Conservation (phyloP, 495 filamentous ascomycete genomes). For the Parathielavia hyrcaniae region DNA sequence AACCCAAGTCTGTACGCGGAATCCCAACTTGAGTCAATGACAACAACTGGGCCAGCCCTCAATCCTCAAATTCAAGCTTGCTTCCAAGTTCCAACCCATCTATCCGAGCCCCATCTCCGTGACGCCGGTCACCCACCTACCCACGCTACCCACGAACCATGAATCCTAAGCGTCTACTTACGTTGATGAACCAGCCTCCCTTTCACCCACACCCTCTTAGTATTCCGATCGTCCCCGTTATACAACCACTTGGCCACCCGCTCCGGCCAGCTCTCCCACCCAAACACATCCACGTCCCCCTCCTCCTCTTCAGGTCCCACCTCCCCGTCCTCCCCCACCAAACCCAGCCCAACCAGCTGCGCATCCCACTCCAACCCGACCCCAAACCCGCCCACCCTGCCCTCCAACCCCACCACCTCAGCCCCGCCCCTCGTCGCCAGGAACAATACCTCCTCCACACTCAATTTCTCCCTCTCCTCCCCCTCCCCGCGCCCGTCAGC, state of each 20-base stretch:
- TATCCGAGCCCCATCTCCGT: not conserved
- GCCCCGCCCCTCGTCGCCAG: conserved; percentile 79
- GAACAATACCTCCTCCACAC: conserved; percentile 81
- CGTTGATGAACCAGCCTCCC: conserved; percentile 68
- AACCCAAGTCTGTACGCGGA: too few relatives aligned
- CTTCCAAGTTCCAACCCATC: too few relatives aligned
- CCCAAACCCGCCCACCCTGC: conserved; percentile 68
- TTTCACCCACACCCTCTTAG: conserved; percentile 69
- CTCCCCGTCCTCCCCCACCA: conserved; percentile 37
- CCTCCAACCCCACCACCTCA: conserved; percentile 61
- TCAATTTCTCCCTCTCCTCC: conserved; percentile 51
- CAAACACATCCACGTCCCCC: conserved; percentile 71
- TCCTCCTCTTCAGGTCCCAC: conserved; percentile 24
- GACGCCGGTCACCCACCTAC: not conserved
- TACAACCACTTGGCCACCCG: conserved; percentile 83
- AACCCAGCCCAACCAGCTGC: conserved; percentile 61
- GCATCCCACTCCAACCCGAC: conserved; percentile 88
- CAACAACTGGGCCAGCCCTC: too few relatives aligned
- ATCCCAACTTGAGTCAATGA: not conserved
- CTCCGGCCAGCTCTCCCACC: conserved; percentile 74
- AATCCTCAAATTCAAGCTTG: too few relatives aligned
- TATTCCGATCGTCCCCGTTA: conserved; percentile 80
- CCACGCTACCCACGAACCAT: too few relatives aligned
- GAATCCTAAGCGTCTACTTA: conserved; percentile 11
- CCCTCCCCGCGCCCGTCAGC: conserved; percentile 29